A percentile compares a stretch with the other conserved stretches of the same genome.
Conservation (phyloP, 2,329 filamentous ascomycete species). For the Metarhizium anisopliae region DNA sequence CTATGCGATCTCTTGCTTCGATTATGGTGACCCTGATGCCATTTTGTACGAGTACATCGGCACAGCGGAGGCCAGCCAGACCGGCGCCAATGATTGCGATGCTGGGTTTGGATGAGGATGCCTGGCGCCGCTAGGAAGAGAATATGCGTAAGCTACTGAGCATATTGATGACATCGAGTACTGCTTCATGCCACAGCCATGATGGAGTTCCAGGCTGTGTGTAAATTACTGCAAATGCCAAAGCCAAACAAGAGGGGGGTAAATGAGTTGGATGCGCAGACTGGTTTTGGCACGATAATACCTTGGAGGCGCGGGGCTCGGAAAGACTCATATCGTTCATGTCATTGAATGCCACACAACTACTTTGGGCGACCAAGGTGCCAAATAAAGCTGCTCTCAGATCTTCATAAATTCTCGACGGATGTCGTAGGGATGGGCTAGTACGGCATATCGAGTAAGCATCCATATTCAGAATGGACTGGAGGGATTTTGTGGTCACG, state of each 20-base stretch:
- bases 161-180: not conserved
- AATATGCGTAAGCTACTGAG: not conserved
- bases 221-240: not conserved
- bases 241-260: not conserved
- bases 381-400: constrained; percentile 32
- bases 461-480: constrained; percentile 31
- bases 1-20: constrained; percentile 58
- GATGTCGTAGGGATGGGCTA: constrained; percentile 31
- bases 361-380: constrained; percentile 23
- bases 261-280: not conserved
- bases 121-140: constrained; percentile 11
- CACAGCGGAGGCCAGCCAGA: constrained; percentile 61
- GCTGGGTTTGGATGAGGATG: constrained; percentile 31
- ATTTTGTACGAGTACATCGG: constrained; percentile 55
- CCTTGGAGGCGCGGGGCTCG: constrained; percentile 25
- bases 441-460: constrained; percentile 42
- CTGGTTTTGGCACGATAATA: constrained; percentile 12
- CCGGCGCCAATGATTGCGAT: constrained; percentile 64
- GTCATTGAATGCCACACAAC: constrained; percentile 19
- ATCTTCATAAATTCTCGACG: constrained; percentile 42
- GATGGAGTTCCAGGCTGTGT: not conserved
- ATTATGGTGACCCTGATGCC: constrained; percentile 61
- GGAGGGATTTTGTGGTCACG: not conserved
- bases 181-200: not conserved
- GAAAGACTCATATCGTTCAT: constrained; percentile 15